Percentiles rank a stretch among this genome's conserved stretches.
These are phyloP conservation scores for Cyclospora cayetanensis DNA, from an alignment of 169 alveolate genomes.

Conservation along the genomic window DNA sequence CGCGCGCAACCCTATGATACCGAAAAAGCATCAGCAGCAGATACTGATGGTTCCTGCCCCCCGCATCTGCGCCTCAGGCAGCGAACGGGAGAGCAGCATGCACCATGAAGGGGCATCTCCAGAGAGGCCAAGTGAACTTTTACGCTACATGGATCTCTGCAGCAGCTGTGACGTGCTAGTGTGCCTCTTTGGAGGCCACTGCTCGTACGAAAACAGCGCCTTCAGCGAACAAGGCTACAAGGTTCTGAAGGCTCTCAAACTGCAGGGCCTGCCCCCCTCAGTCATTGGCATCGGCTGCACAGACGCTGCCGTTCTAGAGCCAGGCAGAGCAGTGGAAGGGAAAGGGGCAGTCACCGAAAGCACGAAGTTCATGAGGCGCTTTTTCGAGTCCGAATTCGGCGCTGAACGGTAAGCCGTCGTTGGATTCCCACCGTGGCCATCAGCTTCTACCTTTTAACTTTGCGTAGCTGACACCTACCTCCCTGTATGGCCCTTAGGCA, in stretches of 20 bases:
- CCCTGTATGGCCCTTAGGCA: too few relatives aligned
- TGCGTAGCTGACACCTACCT: too few relatives aligned
- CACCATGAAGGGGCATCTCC: neutral
- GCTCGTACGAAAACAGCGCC: constrained; percentile 66
- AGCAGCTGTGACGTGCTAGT: constrained; percentile 69
- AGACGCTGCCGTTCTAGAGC: constrained; percentile 24
- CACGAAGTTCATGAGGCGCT: constrained; percentile 46
- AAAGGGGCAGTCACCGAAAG: constrained; percentile 34
- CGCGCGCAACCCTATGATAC: constrained; percentile 62
- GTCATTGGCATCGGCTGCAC: constrained; percentile 68
- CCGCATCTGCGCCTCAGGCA: constrained; percentile 1
- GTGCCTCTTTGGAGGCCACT: constrained; percentile 62
- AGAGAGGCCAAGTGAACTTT: constrained; percentile 21
- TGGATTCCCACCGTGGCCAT: too few relatives aligned
- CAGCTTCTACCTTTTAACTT: too few relatives aligned
- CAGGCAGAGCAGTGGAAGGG: neutral
- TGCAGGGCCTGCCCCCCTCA: constrained; percentile 71
- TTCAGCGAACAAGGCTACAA: constrained; percentile 70
- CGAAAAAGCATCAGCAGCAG: constrained; percentile 57
- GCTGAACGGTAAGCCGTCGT: constrained; percentile 67
- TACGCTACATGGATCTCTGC: constrained; percentile 64
- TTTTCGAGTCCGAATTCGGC: constrained; percentile 69
- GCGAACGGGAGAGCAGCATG: neutral
- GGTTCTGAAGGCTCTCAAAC: constrained; percentile 62
- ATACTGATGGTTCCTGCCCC: constrained; percentile 67